Base-by-base conservation (phyloP, 495 filamentous ascomycete genomes). In the Daldinia bambusicola region DNA sequence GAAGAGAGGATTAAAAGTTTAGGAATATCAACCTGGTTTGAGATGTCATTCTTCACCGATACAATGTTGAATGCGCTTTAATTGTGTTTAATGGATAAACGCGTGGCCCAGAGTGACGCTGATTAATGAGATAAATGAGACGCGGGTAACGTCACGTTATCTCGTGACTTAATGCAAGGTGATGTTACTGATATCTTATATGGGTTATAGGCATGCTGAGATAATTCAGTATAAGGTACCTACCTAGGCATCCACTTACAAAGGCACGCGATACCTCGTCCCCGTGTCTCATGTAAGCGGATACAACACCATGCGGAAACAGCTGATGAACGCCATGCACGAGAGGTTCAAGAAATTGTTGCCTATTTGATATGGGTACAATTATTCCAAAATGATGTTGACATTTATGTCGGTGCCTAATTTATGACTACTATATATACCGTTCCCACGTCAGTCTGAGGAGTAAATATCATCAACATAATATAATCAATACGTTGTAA, bases 81-180 rank as follows among this genome's bases (percentile, higher is more conserved):
- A n/a, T n/a, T n/a, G n/a, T n/a, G n/a, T 18, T 37, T 43, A 51
- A 53, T 55, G 22, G 48, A 51, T 45, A 63, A 67, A 67, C 63
- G 64, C 69, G 65, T 61, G 36, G 7, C 18, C 9, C 9, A 61
- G 51, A 45, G 16, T 57, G 66, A 59, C 10, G 64, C 36, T 61
- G 60, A 68, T 62, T 51, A 66, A 69, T 53, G 41, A 60, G 60
- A 68, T 62, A 43, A 66, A 69, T 53, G 41, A 60, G 50, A 61
- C 72, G 69, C 72, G 72, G 36, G 40, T 62, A 53, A 58, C 61
- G 10, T 57, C 77, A 79, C 77, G 77, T 71, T 62, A 70, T 76
- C 77, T 67, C 77, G 77, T 79, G 75, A 74, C 59, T n/a, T 34
- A 5, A 58, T 38, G 58, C 18, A 53, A 31, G 58, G 10, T 51